Evolutionary conservation across 1,139 yeast species (phyloP), one percentile per base, ranked within the genome.

Genomic region (Candida sp.): DNA sequence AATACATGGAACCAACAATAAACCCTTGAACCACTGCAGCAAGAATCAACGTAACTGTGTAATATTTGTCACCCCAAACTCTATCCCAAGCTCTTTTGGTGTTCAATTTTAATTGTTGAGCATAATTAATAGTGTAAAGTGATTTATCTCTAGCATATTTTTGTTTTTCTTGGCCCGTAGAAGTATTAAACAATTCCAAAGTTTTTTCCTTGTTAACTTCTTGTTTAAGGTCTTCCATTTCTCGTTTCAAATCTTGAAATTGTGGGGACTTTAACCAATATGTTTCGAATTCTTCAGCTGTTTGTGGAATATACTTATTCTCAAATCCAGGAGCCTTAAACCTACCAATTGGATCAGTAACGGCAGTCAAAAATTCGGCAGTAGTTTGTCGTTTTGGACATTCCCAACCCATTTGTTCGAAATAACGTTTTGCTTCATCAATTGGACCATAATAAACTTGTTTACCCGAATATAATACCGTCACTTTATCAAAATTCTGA

Each of bases 351-450:
- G 95, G 91, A 54, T 83, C 82, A 3, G 95, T 85, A 41, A 87
- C 68, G 1, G 95, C 81, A 1, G 96, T 87, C 56, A 88, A 69
- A 62, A 79, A 88, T 60, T 88, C 96, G n/a, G 91, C 87, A 47
- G 93, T 84, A 8, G 95, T 84, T 67, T 85, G 90, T 62, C 96
- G 81, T 35, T 75, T 72, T 33, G 87, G 85, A 57, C 89, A 85
- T 11, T 73, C 62, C 50, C 64, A 79, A 5, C 83, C 83, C 77
- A 77, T 68, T 21, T 61, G 60, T 43, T 61, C 59, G 45, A 78
- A 77, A 54, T 57, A 78, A 4, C 53, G 57, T 53, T 69, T 75
- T 1, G 81, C 82, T 12, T 58, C 53, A 34, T 59, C 60, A 8
- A 81, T 73, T 36, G 77, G 75, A 48, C 96, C 96, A 55, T 74